Evolutionary conservation across 441 rosid genomes (phyloP), one percentile per base, ranked within the genome.

Genomic region (Gossypium davidsonii): DNA sequence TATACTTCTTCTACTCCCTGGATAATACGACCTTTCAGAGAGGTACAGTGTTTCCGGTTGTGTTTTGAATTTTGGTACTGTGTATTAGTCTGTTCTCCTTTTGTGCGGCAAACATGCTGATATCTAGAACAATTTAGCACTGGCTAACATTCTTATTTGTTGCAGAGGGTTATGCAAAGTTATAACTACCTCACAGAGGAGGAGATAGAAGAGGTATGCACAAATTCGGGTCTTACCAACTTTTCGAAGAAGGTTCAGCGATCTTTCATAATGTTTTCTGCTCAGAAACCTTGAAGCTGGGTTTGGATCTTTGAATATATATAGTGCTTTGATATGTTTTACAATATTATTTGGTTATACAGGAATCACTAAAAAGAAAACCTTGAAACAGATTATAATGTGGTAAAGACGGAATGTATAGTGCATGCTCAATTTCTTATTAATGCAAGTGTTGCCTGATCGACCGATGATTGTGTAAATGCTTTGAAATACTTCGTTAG

Each of bases 191-290:
- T 87, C 77, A 81, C 83, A 5, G 89, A 86, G 44, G 89, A 89
- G 76, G 98, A 90, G 86, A 92, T 94, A 55, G 86, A 85, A 81
- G 95, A 89, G 64, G 77, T 94, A 81, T 90, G 92, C 85, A 83
- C 85, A 34, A 82, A 95, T 28, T 94, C 91, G 23, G 97, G 97
- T 74, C 92, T 92, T 37, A 85, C 88, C 25, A 89, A 89, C 86
- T 94, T 83, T 74, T 52, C 77, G 21, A 83, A 80, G 76, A 72
- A 79, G 72, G 86, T 92, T 78, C 80, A 89, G 78, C 90, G 76
- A 75, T 77, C 88, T 21, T 94, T 92, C 83, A 92, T 94, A 59
- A 88, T 92, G 94, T 94, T 89, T 83, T 83, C 95, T 52, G 97
- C 97, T 73, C 87, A 88, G 81, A 92, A 92, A 81, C 94, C 96